Conservation (phyloP, 345 rosid species). For the Gossypium sturtianum region DNA sequence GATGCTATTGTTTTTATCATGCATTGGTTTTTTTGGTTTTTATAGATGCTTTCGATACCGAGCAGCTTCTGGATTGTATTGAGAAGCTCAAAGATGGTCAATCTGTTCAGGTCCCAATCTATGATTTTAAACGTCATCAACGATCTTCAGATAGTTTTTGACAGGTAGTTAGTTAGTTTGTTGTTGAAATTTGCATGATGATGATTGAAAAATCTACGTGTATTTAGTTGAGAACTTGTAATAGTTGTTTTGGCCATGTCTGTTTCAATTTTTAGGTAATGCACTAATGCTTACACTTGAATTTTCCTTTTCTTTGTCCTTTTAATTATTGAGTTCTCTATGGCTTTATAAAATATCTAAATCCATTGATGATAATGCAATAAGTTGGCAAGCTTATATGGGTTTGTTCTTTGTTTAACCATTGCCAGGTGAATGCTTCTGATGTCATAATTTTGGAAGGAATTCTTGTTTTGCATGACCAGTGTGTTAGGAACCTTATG, state of each 20-base stretch:
- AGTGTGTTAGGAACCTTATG: conserved; percentile 82
- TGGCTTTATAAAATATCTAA: neutral
- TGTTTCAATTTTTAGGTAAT: neutral
- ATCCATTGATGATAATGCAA: neutral
- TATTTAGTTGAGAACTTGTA: neutral
- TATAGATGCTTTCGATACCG: conserved; percentile 93
- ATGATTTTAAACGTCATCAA: conserved; percentile 84
- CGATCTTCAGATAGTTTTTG: conserved; percentile 79
- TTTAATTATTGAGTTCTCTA: neutral
- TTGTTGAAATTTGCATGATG: neutral
- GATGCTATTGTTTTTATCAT: neutral
- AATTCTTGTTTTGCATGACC: conserved; percentile 91
- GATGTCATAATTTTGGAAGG: conserved; percentile 98
- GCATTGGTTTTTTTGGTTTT: neutral
- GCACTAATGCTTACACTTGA: neutral
- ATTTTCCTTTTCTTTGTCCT: neutral
- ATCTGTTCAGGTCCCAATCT: conserved; percentile 84
- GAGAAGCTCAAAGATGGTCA: conserved; percentile 64
- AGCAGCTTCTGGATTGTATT: conserved; percentile 88
- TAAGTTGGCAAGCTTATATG: neutral
- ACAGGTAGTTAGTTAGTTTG: conserved; percentile 42
- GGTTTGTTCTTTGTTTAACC: neutral
- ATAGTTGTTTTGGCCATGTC: neutral
- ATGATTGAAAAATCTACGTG: neutral
- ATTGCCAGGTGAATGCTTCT: conserved; percentile 82